Evolutionary conservation across 1,139 yeast genomes (phyloP), one percentile per base, ranked within the genome.

Genomic region (Candida sanyaensis): DNA sequence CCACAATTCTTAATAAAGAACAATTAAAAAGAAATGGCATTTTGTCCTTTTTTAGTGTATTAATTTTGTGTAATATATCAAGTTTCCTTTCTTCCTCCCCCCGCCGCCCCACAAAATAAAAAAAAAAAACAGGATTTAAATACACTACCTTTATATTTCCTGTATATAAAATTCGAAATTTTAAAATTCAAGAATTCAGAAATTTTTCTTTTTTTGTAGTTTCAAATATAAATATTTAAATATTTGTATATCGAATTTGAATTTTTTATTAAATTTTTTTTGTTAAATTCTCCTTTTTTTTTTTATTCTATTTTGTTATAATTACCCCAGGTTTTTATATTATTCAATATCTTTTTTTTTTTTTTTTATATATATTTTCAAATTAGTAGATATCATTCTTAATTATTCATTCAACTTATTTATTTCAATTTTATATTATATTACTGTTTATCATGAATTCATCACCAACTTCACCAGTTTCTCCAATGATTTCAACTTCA

Each of bases 51-150:
- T 11, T 9, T 36, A 6, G 17, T 13, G 23, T 7, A 8, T 5
- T 37, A 8, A 21, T n/a, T 40, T 40, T 30, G 42, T 40, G 37
- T 30, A 21, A 31, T 29, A 13, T 6, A 23, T 8, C 28, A 26
- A 27, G n/a, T 32, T 24, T 40, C 42, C 42, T 40, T 39, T 31
- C 42, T 31, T 26, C 3, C 3, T 29, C 36, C 42, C 30, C 23
- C 41, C 41, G 30, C 42, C 42, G 34, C 42, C 42, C 42, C 42
- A 40, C 42, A 39, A 39, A 39, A 28, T 39, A 17, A n/a, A n/a
- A n/a, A 24, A 13, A 28, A 7, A 28, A n/a, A 31, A 31, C 6
- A 31, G 9, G 12, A n/a, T n/a, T 31, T 31, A 6, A n/a, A 10
- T n/a, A 31, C 34, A 31, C 5, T 8, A 26, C 28, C 3, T 26